Percentiles rank a stretch among this genome's conserved stretches.
These are phyloP conservation scores for Acer negundo DNA, from an alignment of 345 rosid genomes.

Conservation along the genomic window DNA sequence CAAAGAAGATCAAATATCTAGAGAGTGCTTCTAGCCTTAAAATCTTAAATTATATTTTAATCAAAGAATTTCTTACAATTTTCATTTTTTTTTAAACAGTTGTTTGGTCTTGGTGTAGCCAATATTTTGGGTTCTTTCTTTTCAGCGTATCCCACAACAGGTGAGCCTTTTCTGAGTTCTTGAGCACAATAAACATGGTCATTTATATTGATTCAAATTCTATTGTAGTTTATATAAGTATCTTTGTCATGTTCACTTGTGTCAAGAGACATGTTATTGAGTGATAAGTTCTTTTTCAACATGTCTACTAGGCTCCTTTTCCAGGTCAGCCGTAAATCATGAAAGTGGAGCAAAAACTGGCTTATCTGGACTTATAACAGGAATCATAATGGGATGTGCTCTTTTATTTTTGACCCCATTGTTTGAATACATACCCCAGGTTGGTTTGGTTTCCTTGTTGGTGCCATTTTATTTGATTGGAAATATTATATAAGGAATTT, in stretches of 20 bases:
- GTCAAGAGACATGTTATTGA: constrained; percentile 4
- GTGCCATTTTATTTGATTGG: constrained; percentile 6
- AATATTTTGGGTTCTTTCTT: constrained; percentile 89
- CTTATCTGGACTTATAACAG: constrained; percentile 78
- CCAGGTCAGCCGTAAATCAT: constrained; percentile 97
- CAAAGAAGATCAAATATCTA: no score
- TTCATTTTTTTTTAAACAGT: constrained; percentile 43
- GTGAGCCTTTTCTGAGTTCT: constrained; percentile 44
- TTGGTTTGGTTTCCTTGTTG: constrained; percentile 39
- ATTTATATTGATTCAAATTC: constrained; percentile 1
- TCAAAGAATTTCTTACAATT: constrained; percentile 14
- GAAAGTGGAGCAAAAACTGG: constrained; percentile 98
- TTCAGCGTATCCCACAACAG: constrained; percentile 91
- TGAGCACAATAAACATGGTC: constrained; percentile 17
- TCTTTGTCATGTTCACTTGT: background rate
- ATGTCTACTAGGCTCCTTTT: constrained; percentile 79
- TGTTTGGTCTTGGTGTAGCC: constrained; percentile 97
- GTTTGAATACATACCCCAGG: constrained; percentile 93
- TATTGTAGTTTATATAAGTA: background rate
- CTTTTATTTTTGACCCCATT: constrained; percentile 84
- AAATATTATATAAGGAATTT: background rate
- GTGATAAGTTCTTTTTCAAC: constrained; percentile 17
- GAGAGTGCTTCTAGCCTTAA: background rate
- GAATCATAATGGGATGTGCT: constrained; percentile 81
- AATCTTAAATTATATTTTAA: background rate